Base-by-base conservation (phyloP, 1,139 yeast genomes). In the Suhomyces panamericanus region DNA sequence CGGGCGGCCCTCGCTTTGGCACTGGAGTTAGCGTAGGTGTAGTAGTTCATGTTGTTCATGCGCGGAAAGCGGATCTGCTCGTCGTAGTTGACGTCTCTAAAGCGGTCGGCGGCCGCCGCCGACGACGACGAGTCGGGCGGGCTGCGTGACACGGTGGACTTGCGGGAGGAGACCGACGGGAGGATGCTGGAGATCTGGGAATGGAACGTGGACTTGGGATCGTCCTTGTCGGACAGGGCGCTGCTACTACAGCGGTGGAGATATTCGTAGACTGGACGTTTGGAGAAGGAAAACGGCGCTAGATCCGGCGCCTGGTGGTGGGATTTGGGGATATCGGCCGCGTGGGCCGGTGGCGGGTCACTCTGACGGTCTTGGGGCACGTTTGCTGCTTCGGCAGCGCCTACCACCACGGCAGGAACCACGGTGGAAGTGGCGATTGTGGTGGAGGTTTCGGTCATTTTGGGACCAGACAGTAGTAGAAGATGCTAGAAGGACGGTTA, bases 21-120 rank as follows among this genome's bases (percentile, higher is more conserved):
- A 8, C 24, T 20, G 24, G 24, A 20, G 10, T 44, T 43, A 13
- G 43, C 41, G 40, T 63, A 62, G 0, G 70, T 61, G 47, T 63
- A 66, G 42, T 58, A 61, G 43, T 57, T 60, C 47, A 60, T 54
- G 50, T 55, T 62, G 34, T 60, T 61, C 67, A 73, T 70, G 33
- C 77, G 53, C 5, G 78, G 78, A 24, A 75, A 75, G 48, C 78
- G 54, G 37, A 73, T 73, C 51, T 70, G 75, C 48, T 73, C 75
- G 48, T 73, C 73, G 49, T 72, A 71, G 52, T 73, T 68, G 42
- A 70, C 57, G 39, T 66, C 64, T 39, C 61, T 62, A 38, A 40
- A 35, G 15, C 31, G 28, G 9, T 33, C 41, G n/a, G 20, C 9
- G 20, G 44, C 24, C 8, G 24, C 4, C 24, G 44, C 8, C 24